phyloP scores from a whole-genome alignment of 1,139 yeast species.

The Saccharomycopsis hybrid region DNA sequence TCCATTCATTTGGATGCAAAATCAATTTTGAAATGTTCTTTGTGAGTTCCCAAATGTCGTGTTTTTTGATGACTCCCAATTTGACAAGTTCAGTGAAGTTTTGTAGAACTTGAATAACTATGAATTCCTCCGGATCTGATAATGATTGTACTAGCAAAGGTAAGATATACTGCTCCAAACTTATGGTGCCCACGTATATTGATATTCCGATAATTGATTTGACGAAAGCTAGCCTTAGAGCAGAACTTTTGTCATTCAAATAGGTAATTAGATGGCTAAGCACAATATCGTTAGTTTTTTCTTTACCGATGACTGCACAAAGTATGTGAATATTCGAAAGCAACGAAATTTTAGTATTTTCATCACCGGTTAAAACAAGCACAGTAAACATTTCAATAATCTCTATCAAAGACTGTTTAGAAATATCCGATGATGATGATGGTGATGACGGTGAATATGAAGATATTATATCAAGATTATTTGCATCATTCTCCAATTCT shows the following conservation, averaged over 20 bases:
- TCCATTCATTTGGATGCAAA: slow-evolving; percentile 85
- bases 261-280: slow-evolving; percentile 89
- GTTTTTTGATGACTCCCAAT: slow-evolving; percentile 45
- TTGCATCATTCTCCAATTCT: not conserved
- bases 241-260: slow-evolving; percentile 69
- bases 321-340: slow-evolving; percentile 64
- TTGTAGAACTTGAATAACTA: slow-evolving; percentile 68
- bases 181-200: slow-evolving; percentile 70
- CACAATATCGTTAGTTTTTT: slow-evolving; percentile 79
- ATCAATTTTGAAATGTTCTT: slow-evolving; percentile 44
- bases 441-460: not conserved
- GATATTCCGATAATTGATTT: slow-evolving; percentile 74
- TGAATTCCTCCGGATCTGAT: slow-evolving; percentile 77
- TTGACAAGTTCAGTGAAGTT: slow-evolving; percentile 54
- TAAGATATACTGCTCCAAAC: slow-evolving; percentile 80
- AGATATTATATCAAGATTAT: not conserved
- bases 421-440: slow-evolving; percentile 27
- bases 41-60: slow-evolving; percentile 46
- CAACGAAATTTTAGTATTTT: slow-evolving; percentile 62
- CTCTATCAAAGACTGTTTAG: slow-evolving; percentile 31
- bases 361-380: slow-evolving; percentile 61
- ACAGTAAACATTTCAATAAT: slow-evolving; percentile 63
- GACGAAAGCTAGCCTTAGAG: slow-evolving; percentile 64
- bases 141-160: slow-evolving; percentile 81
- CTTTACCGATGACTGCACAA: slow-evolving; percentile 79